Evolutionary conservation across 805 yeast species (phyloP).

Genomic region (Grigorovia yakushimaensis): DNA sequence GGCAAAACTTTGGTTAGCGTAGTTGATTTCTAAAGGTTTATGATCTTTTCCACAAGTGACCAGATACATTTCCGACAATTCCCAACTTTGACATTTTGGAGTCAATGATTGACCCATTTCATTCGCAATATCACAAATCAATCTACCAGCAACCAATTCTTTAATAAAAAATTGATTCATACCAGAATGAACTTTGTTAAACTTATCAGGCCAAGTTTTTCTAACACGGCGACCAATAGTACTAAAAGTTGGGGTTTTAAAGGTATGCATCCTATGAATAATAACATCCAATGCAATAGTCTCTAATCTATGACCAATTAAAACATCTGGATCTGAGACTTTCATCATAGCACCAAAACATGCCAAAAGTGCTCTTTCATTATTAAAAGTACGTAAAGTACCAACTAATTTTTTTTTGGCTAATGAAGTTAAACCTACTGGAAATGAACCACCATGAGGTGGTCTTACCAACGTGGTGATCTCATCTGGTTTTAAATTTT

Average conservation of each 20-base stretch:
- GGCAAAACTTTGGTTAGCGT: conserved; percentile 52
- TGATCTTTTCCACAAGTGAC: conserved; percentile 61
- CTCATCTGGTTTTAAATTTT: conserved; percentile 49
- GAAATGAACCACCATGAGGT: conserved; percentile 51
- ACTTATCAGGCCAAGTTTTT: conserved; percentile 67
- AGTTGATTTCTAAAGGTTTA: conserved; percentile 60
- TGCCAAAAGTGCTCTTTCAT: conserved; percentile 64
- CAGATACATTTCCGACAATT: conserved; percentile 80
- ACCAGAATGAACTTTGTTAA: conserved; percentile 44
- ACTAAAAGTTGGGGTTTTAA: conserved; percentile 68
- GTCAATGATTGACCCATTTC: conserved; percentile 92
- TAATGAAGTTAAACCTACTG: conserved; percentile 61
- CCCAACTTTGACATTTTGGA: conserved; percentile 90
- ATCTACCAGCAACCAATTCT: conserved; percentile 74
- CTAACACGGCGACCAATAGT: conserved; percentile 74
- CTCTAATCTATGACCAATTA: conserved; percentile 81
- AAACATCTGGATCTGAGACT: conserved; percentile 82
- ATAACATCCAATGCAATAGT: conserved; percentile 68
- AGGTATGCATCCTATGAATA: conserved; percentile 69
- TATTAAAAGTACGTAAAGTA: conserved; percentile 49
- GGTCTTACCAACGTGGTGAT: conserved; percentile 74
- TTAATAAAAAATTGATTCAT: conserved; percentile 48
- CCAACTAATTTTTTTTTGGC: conserved; percentile 43
- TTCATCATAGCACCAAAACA: conserved; percentile 66
- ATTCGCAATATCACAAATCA: conserved; percentile 86